Evolutionary conservation across 2,329 filamentous ascomycete genomes (phyloP), one percentile per base, ranked within the genome.

Genomic region (Phoma sp.): DNA sequence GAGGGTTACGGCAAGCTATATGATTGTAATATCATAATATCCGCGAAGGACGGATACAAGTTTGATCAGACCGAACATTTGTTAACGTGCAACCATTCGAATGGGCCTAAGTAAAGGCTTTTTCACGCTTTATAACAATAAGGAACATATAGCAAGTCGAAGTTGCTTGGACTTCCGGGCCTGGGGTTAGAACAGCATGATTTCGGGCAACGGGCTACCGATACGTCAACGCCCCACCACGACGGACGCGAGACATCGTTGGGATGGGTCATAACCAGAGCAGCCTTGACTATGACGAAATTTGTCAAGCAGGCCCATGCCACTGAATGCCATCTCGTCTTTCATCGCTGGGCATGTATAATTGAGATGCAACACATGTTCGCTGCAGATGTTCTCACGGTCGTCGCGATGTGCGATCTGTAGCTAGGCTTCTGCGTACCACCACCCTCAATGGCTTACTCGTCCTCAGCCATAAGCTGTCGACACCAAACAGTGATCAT

Each of bases 11-110:
- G 48, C 52, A 30, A 48, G 35, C 37, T 64, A 64, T 13, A 56
- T 44, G 57, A 58, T 63, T 64, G 60, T 64, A 64, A 63, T 64
- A 48, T 32, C 30, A 41, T 30, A 39, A 43, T 22, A 46, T 42
- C 40, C 24, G 38, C 42, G 41, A 24, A 25, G 45, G n/a, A 7
- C 4, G 13, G 37, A 24, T 41, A 30, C 13, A 37, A 38, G 45
- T 42, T 23, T 6, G 2, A 24, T 9, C 9, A 29, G 27, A 29
- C 27, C 27, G 27, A 29, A 29, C 9, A 3, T 9, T 27, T 9
- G 3, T 29, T 4, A 29, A 18, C 18, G 18, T 18, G 18, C 18
- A 18, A 18, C 18, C 18, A 2, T 2, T 18, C 18, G 18, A 18
- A 18, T 18, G 18, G 18, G 2, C 18, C 18, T 18, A 2, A 18